phyloP scores from a whole-genome alignment of 2,329 filamentous ascomycete genomes.

The Fusarium tricinctum region DNA sequence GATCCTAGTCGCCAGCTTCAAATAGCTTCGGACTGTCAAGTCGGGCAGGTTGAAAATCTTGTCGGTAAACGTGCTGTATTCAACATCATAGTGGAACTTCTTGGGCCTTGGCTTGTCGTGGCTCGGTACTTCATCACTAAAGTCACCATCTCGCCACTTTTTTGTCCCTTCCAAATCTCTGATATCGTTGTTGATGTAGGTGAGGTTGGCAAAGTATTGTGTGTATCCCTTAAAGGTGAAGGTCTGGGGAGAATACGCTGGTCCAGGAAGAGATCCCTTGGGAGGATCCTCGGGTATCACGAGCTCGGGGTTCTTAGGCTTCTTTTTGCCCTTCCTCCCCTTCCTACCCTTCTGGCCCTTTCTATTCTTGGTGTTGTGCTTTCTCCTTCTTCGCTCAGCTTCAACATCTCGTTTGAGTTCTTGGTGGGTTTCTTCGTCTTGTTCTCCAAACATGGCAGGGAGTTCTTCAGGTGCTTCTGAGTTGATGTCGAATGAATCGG shows the following conservation, averaged over 20 bases:
- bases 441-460: conserved; percentile 46
- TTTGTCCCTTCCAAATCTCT: conserved; percentile 53
- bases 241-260: conserved; percentile 89
- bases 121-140: conserved; percentile 68
- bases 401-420: conserved; percentile 51
- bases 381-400: conserved; percentile 55
- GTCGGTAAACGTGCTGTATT: conserved; percentile 88
- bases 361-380: conserved; percentile 43
- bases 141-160: conserved; percentile 75
- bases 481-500: conserved; percentile 50
- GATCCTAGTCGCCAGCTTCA: conserved; percentile 85
- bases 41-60: conserved; percentile 81
- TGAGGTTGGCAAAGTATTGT: conserved; percentile 97
- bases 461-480: conserved; percentile 17
- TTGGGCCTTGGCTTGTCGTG: conserved; percentile 69
- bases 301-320: conserved; percentile 71
- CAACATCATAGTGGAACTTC: conserved; percentile 80
- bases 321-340: conserved; percentile 60
- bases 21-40: conserved; percentile 84
- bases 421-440: conserved; percentile 42
- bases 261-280: conserved; percentile 80
- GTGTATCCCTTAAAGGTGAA: conserved; percentile 84
- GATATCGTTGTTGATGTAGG: conserved; percentile 83
- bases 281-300: conserved; percentile 79
- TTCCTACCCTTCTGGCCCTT: conserved; percentile 58